A percentile compares a stretch with the other conserved stretches of the same genome.
Conservation (phyloP, 768 basidiomycete species). For the Suillus brevipes region DNA sequence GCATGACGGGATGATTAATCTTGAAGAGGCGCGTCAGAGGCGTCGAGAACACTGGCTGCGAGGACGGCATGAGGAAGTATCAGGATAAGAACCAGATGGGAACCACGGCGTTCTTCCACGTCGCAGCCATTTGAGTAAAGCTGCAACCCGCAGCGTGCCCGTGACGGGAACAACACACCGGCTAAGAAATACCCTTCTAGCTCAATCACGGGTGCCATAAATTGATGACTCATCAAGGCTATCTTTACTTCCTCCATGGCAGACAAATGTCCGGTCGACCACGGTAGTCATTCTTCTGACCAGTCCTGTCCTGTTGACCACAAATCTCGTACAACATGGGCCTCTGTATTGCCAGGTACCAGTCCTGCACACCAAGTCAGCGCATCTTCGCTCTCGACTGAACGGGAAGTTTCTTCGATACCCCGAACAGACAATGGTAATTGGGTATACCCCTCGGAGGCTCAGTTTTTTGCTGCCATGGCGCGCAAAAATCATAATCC, state of each 20-base stretch:
- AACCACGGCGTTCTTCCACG: background rate
- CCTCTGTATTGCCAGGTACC: slow-evolving; percentile 27
- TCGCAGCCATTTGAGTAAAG: background rate
- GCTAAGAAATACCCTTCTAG: background rate
- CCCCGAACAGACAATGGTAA: slow-evolving; percentile 69
- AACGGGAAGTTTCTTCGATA: slow-evolving; percentile 87
- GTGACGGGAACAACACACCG: background rate
- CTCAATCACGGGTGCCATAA: background rate
- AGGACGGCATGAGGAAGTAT: slow-evolving; percentile 58
- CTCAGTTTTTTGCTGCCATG: slow-evolving; percentile 99
- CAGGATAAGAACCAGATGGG: background rate
- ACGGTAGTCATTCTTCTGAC: slow-evolving; percentile 32
- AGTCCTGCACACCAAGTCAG: slow-evolving; percentile 8
- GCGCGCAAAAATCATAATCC: slow-evolving; percentile 92
- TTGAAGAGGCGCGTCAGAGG: slow-evolving; percentile 74
- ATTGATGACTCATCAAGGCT: slow-evolving; percentile 8
- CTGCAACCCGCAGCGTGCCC: background rate
- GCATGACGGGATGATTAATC: slow-evolving; percentile 82
- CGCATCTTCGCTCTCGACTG: slow-evolving; percentile 51
- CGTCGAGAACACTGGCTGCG: slow-evolving; percentile 63
- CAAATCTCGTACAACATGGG: slow-evolving; percentile 46
- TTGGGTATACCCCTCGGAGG: slow-evolving; percentile 98
- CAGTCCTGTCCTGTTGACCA: slow-evolving; percentile 69
- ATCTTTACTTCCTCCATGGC: slow-evolving; percentile 20
- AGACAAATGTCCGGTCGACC: slow-evolving; percentile 53